Evolutionary conservation across 1,284 basidiomycete species (phyloP), one percentile per base, ranked within the genome.

Genomic region (Microbotryum intermedium): DNA sequence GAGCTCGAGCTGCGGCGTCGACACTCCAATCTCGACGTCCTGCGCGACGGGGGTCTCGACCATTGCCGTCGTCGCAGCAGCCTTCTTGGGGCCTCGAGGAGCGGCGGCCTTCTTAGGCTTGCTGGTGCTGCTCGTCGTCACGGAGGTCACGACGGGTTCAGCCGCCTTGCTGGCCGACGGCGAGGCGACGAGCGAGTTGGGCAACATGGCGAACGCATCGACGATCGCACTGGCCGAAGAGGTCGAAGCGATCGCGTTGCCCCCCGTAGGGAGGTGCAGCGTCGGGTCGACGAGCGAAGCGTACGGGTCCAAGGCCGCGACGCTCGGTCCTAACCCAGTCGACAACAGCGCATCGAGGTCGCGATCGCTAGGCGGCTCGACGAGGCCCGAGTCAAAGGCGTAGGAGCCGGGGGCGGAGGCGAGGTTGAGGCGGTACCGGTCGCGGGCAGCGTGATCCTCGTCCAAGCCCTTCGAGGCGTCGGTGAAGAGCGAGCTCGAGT

Each of bases 201-300:
- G 34, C 34, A 39, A 39, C 16, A 11, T 5, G 34, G 34, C 34
- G 34, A 39, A 39, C 34, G 34, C 11, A 39, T 39, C 16, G 34
- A 39, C 34, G 34, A 39, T 39, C 34, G 34, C 34, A 39, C 34
- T 39, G 34, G 34, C 34, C 34, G 34, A 57, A 16, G 62, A 56
- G 25, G 55, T 44, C 4, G 48, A 55, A 7, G 50, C 53, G 9
- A 39, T 39, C 34, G 59, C 26, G 7, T 42, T 16, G 6, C 39
- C 29, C 49, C 57, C 57, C 30, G 53, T 6, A 8, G 59, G 62
- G 16, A 66, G 59, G 44, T 53, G 58, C 26, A 61, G 47, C 6
- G 59, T 55, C 13, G 65, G 65, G 53, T 66, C 65, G 50, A 65
- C 61, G 50, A 64, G 59, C 23, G 48, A 52, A 4, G 56, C 34